A percentile compares a stretch with the other conserved stretches of the same genome.
These are phyloP conservation scores for Arabidopsis thaliana DNA, from an alignment of 345 rosid species.

Conservation along the genomic window DNA sequence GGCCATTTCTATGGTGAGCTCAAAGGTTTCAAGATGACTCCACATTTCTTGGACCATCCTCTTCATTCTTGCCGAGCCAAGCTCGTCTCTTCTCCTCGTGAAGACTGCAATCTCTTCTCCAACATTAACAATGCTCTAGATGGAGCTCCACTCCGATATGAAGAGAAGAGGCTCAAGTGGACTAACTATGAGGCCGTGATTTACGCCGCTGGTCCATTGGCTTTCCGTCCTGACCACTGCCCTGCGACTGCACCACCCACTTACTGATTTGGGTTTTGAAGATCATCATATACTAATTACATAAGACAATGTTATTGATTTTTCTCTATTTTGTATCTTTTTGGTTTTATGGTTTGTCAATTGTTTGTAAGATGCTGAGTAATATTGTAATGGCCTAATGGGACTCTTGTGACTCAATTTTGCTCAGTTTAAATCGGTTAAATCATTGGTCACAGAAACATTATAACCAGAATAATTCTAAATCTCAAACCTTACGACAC, in stretches of 20 bases:
- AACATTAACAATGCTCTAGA: constrained; percentile 73
- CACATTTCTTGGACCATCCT: constrained; percentile 71
- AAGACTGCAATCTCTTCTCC: constrained; percentile 68
- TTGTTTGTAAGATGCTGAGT: constrained; percentile 37
- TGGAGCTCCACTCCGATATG: constrained; percentile 66
- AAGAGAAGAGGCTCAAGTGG: constrained; percentile 58
- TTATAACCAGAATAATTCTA: constrained; percentile 23
- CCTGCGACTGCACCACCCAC: constrained; percentile 48
- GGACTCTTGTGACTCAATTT: constrained; percentile 13
- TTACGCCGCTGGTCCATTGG: constrained; percentile 85
- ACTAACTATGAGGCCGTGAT: constrained; percentile 56
- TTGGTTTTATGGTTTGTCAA: constrained; percentile 26
- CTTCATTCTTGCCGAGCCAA: constrained; percentile 78
- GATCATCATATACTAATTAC: constrained; percentile 20
- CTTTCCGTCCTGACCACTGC: constrained; percentile 79
- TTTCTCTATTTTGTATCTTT: constrained; percentile 12
- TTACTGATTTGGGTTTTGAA: constrained; percentile 30
- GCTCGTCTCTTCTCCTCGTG: constrained; percentile 72
- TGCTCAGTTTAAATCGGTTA: constrained; percentile 18
- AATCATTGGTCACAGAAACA: constrained; percentile 19
- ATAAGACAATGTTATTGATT: background rate
- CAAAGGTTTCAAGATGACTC: constrained; percentile 55
- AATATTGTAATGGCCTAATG: constrained; percentile 34
- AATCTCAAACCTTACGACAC: constrained; percentile 14
- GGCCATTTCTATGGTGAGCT: constrained; percentile 85